A percentile compares a stretch with the other conserved stretches of the same genome.
Evolutionary conservation across 2,329 filamentous ascomycete genomes (phyloP).

Genomic region (Emergomyces orientalis): DNA sequence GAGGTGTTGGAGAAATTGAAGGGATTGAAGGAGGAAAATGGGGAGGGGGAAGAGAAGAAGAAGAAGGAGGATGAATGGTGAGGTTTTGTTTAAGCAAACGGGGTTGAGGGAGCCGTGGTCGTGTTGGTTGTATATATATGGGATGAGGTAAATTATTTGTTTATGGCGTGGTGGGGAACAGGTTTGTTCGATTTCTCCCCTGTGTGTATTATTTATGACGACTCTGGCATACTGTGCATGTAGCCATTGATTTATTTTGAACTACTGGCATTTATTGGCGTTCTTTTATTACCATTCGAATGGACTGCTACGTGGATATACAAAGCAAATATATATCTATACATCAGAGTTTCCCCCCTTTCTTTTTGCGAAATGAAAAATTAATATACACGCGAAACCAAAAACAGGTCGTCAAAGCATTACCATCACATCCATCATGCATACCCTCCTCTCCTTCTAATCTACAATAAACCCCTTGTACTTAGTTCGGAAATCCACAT

Average conservation of each 20-base stretch:
- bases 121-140: not conserved
- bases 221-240: not conserved
- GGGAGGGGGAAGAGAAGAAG: conserved; percentile 12
- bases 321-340: not conserved
- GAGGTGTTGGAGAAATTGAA: conserved; percentile 22
- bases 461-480: not conserved
- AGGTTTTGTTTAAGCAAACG: not conserved
- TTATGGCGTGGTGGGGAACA: not conserved
- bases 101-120: not conserved
- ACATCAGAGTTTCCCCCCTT: not conserved
- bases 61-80: not conserved
- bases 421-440: not conserved
- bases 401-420: not conserved
- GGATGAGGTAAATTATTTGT: not conserved
- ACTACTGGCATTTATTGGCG: not conserved
- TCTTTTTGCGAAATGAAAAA: not conserved
- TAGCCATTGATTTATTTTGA: not conserved
- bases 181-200: not conserved
- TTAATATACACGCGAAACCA: not conserved
- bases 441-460: not conserved
- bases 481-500: not conserved
- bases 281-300: not conserved
- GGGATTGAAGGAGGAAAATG: conserved; percentile 30
- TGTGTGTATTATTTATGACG: not conserved
- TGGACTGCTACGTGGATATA: not conserved